Evolutionary conservation across 1,284 basidiomycete species (phyloP).

Genomic region (Meira miltonrushii): DNA sequence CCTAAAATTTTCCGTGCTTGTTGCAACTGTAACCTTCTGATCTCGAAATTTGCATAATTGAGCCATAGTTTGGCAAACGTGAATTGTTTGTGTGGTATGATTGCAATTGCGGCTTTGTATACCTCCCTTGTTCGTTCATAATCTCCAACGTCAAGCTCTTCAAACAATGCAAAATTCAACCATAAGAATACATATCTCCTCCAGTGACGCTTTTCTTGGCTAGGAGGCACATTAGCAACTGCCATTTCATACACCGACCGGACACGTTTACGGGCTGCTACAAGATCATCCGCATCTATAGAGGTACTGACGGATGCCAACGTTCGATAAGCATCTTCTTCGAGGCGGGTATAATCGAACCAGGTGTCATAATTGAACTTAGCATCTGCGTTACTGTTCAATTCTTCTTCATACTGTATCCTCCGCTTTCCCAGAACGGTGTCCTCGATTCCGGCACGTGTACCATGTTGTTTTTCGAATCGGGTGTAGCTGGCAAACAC

Average conservation of each 20-base stretch:
- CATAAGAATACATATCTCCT: constrained; percentile 93
- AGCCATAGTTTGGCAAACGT: constrained; percentile 80
- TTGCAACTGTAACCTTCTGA: constrained; percentile 73
- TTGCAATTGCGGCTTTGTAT: constrained; percentile 79
- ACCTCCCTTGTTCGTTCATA: constrained; percentile 78
- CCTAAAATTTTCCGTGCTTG: constrained; percentile 87
- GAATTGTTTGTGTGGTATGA: constrained; percentile 91
- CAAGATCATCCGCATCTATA: constrained; percentile 24
- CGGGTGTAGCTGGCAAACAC: constrained; percentile 87
- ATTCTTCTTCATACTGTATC: constrained; percentile 73
- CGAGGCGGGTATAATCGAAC: constrained; percentile 92
- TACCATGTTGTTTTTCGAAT: constrained; percentile 97
- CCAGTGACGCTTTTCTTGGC: constrained; percentile 69
- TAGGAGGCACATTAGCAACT: constrained; percentile 87
- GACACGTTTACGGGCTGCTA: constrained; percentile 63
- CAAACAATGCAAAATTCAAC: constrained; percentile 93
- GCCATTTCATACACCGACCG: constrained; percentile 93
- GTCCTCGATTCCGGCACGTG: constrained; percentile 76
- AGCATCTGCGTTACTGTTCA: constrained; percentile 18
- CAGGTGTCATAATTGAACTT: constrained; percentile 95
- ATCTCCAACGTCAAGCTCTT: constrained; percentile 92
- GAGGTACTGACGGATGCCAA: constrained; percentile 29
- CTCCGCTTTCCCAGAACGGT: constrained; percentile 93
- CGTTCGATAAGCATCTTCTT: constrained; percentile 78
- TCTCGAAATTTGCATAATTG: constrained; percentile 84